phyloP scores from a whole-genome alignment of 2,329 filamentous ascomycete species.

The Fusarium sp. region DNA sequence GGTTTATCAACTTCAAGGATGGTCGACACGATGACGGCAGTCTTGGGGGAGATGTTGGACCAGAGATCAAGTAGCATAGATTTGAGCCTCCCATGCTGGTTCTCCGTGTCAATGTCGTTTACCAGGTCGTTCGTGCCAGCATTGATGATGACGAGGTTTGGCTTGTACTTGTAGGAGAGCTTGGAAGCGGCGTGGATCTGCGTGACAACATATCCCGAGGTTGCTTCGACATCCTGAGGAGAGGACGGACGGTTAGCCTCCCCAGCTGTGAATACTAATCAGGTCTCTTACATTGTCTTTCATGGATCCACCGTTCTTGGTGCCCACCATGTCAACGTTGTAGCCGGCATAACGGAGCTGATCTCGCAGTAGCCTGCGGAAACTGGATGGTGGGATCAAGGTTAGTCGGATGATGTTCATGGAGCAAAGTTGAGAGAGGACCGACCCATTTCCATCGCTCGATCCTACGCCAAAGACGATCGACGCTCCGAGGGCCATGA shows the following conservation, averaged over 20 bases:
- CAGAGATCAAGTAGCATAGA: neutral
- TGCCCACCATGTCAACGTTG: neutral
- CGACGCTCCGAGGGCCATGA: neutral
- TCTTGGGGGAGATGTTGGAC: neutral
- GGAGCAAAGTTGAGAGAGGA: neutral
- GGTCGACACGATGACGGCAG: neutral
- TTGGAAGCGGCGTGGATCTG: neutral
- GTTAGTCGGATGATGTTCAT: neutral
- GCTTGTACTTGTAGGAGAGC: neutral
- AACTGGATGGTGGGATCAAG: neutral
- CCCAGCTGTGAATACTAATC: too few species aligned
- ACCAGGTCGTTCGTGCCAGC: neutral
- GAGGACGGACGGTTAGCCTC: neutral
- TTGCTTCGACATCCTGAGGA: neutral
- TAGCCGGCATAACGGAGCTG: neutral
- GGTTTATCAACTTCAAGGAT: neutral
- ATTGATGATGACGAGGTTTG: neutral
- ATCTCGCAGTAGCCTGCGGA: neutral
- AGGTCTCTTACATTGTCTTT: neutral
- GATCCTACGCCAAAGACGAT: neutral
- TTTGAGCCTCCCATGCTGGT: neutral
- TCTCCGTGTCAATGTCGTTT: neutral
- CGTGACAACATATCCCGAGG: neutral
- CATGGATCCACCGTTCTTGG: neutral
- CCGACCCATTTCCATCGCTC: slow-evolving; percentile 1